Base-by-base conservation (phyloP, 2,329 filamentous ascomycete species). In the Aspergillus sp. region DNA sequence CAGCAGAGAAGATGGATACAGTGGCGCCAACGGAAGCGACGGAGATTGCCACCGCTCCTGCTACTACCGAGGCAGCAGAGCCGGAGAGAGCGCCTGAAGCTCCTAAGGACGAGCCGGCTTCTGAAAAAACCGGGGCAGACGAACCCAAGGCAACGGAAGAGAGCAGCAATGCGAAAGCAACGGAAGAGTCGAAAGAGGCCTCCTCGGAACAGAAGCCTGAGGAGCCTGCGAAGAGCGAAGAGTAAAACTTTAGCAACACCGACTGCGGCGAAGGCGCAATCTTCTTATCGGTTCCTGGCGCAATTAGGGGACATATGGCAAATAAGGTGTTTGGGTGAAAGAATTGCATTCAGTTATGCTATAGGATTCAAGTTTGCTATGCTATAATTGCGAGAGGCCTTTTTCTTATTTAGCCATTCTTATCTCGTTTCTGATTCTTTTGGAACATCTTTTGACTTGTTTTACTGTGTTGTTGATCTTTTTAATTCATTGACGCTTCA, bases 291-390 rank as follows among this genome's bases (percentile, higher is more conserved):
- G 57, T 55, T 60, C 50, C 57, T 61, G 63, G 63, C 65, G 65
- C 60, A 67, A 66, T 44, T 30, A 39, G 10, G 37, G 58, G 63
- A 54, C 55, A 55, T 30, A 59, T 54, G 60, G 61, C 57, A 60
- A 62, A 59, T 58, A 61, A 57, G 66, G 66, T 67, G 65, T 68
- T 68, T 62, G 49, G 56, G 61, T 45, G 42, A 43, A 27, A 49
- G 19, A 23, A 43, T 54, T 53, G 49, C 49, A 52, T 60, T 48
- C 9, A 15, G 30, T 32, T 32, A 19, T 45, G n/a, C 15, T 23
- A 49, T 49, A 33, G 19, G 41, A 27, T 20, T 43, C 41, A 49
- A 49, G 41, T 39, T 46, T 51, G 30, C 38, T 52, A 53, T 51
- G 38, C 53, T 51, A 44, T 42, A 9, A 20, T 46, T n/a, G 50